Base-by-base conservation (phyloP, 2,329 filamentous ascomycete genomes). In the Ophioceras dolichostomum region DNA sequence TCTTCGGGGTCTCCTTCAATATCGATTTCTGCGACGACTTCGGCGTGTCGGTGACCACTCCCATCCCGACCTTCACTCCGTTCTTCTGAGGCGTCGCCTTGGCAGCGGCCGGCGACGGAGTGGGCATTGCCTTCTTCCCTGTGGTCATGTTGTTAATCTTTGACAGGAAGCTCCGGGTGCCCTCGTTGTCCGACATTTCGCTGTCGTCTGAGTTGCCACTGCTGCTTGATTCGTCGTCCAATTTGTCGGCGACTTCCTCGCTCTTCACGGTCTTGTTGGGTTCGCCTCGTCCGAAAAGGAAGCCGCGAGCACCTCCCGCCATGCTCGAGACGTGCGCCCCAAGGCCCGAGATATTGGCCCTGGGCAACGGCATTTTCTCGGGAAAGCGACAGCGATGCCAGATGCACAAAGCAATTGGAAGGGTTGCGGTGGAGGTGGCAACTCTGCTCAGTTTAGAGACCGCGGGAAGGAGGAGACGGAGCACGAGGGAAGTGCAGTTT, bases 61-160 rank as follows among this genome's bases (percentile, higher is more conserved):
- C n/a, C n/a, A 26, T 32, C 13, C n/a, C 24, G 4, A 19, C 28
- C 20, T 12, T 24, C 13, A 28, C 10, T 16, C 14, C 31, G 31
- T 20, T 21, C 31, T 33, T 33, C n/a, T 33, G 19, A 4, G 35
- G 10, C 5, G 35, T 5, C 19, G 14, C 28, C 13, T 10, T 10
- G 3, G 16, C 17, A 13, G 17, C 17, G 5, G 19, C 17, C 4
- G 31, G n/a, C 13, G 31, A 33, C 31, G 17, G 16, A 13, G 5
- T 21, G 7, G 34, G 14, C 26, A 21, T 36, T 3, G 35, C 19
- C 35, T 26, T 37, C 16, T 32, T 37, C 10, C 5, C 22, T 32
- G 14, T 42, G 22, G 32, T 52, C 45, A 12, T 41, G 8, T 44
- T 30, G 37, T 45, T 47, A 34, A 40, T 38, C 32, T 41, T 38